Evolutionary conservation across 768 basidiomycete genomes (phyloP).

Genomic region (Leccinum incarnatum): DNA sequence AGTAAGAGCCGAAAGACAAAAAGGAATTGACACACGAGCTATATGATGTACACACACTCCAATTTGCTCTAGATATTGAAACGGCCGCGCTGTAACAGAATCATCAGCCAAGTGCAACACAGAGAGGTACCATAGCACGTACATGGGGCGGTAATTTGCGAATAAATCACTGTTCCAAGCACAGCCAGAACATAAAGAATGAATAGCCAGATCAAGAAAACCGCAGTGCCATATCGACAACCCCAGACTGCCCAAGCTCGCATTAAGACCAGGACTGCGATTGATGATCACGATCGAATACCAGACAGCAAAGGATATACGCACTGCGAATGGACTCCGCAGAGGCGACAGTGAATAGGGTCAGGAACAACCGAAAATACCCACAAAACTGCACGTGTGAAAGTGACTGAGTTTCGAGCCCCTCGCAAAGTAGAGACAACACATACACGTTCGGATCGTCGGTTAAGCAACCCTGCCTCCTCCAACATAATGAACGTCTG

Average conservation of each 20-base stretch:
- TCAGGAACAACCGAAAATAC: slow-evolving; percentile 7
- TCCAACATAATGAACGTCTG: slow-evolving; percentile 6
- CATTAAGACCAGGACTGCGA: slow-evolving; percentile 17
- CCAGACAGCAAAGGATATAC: background rate
- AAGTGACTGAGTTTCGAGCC: background rate
- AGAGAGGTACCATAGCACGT: background rate
- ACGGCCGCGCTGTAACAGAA: background rate
- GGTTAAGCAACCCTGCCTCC: background rate
- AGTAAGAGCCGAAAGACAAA: background rate
- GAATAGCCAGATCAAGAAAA: slow-evolving; percentile 8
- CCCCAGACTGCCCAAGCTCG: slow-evolving; percentile 23
- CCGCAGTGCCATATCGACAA: slow-evolving; percentile 2
- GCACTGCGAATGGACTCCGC: slow-evolving; percentile 11
- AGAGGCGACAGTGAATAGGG: slow-evolving; percentile 6
- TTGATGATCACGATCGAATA: background rate
- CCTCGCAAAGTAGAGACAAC: background rate
- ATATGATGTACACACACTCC: background rate
- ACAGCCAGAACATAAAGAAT: slow-evolving; percentile 3
- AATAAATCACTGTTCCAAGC: background rate
- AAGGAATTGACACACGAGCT: background rate
- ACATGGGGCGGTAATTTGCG: background rate
- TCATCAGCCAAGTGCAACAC: background rate
- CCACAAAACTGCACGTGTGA: slow-evolving; percentile 5
- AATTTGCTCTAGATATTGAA: background rate
- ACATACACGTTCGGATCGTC: slow-evolving; percentile 3